phyloP scores from a whole-genome alignment of 2,329 filamentous ascomycete species.

The Fusarium hostae region DNA sequence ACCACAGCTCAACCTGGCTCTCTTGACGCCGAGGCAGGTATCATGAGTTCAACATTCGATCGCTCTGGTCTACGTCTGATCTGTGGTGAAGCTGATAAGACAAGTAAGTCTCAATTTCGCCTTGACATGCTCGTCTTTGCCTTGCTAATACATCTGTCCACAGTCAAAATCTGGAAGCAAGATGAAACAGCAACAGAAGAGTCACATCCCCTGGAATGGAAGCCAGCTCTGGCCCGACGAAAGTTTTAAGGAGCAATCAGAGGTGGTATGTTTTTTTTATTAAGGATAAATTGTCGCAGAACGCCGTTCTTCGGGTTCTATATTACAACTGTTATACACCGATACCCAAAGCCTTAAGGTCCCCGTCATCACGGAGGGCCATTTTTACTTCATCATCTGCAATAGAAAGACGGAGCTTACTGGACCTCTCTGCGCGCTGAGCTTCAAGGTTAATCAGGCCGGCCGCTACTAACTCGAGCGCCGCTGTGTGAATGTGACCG shows the following conservation, averaged over 20 bases:
- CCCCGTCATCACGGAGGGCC: constrained; percentile 87
- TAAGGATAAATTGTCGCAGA: constrained; percentile 19
- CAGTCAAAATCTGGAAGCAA: constrained; percentile 94
- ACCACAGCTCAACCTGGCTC: constrained; percentile 94
- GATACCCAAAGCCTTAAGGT: constrained; percentile 83
- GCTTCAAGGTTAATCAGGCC: constrained; percentile 88
- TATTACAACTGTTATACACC: constrained; percentile 49
- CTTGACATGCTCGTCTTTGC: neutral
- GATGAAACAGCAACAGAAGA: constrained; percentile 92
- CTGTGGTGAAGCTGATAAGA: constrained; percentile 96
- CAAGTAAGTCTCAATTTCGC: constrained; percentile 64
- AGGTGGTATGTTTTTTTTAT: constrained; percentile 10
- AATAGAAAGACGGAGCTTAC: constrained; percentile 85
- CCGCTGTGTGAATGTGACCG: constrained; percentile 71
- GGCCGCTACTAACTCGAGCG: constrained; percentile 85
- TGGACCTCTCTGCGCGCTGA: constrained; percentile 83
- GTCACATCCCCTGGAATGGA: constrained; percentile 92
- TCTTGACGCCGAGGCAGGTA: constrained; percentile 90
- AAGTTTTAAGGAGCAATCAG: constrained; percentile 68
- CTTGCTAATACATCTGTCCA: constrained; percentile 39
- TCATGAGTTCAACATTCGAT: constrained; percentile 96
- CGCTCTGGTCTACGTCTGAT: constrained; percentile 88
- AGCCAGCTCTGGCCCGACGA: constrained; percentile 79
- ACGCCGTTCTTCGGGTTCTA: constrained; percentile 21
- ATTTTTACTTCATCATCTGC: constrained; percentile 91